Evolutionary conservation across 495 filamentous ascomycete species (phyloP), one percentile per base, ranked within the genome.

Genomic region (Venustampulla echinocandica): DNA sequence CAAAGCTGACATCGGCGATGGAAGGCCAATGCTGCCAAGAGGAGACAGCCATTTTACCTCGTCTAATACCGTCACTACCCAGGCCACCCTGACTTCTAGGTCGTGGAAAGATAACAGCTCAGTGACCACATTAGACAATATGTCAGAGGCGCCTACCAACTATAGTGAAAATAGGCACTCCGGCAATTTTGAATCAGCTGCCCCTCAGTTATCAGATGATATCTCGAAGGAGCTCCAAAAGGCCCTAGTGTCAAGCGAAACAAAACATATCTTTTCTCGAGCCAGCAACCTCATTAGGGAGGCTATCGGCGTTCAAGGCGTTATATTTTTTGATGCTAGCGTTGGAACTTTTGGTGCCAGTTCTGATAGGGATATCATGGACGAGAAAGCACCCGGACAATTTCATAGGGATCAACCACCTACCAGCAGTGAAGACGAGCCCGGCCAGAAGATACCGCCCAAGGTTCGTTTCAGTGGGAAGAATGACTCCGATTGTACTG

Each of bases 281-380:
- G 74, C 73, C 15, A 61, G 67, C 25, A 69, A 69, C 36, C 60
- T 76, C 20, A 67, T 75, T 32, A 62, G 73, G 18, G 69, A 77
- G 47, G 66, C 71, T 1, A 66, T 76, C 24, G 67, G 68, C 10
- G 66, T 68, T 0, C 73, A 76, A n/a, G 76, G 74, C 0, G 67
- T 70, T 1, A 43, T 73, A 2, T 77, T 73, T 40, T 54, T 73
- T 6, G 73, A 78, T 57, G 72, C 73, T 0, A 64, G 64, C 18
- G 49, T 65, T 2, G 59, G 58, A 2, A 48, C 53, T 14, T 56
- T 59, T 50, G 53, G 56, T 25, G 53, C 49, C 1, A 46, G 53
- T 25, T 44, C 56, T 15, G 53, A 49, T 1, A 49, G 45, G 46
- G 32, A 32, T 18, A 43, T 42, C 22, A 55, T 53, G 42, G 52